phyloP scores from a whole-genome alignment of 768 basidiomycete genomes.

The Amanita fuliginea region DNA sequence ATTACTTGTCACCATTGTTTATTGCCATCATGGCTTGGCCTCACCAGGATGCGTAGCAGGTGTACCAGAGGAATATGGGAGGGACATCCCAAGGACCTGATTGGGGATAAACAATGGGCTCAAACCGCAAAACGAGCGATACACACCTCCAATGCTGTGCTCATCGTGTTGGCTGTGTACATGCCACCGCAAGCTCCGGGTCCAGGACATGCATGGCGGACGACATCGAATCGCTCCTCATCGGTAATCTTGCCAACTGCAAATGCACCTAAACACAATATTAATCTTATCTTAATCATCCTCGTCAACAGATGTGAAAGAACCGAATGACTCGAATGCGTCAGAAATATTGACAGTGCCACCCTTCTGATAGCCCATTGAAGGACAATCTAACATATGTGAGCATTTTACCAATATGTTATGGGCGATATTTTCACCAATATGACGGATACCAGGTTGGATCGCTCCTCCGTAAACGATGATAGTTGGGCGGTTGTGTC shows the following conservation, averaged over 20 bases:
- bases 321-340: constrained; percentile 78
- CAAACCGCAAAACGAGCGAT: neutral
- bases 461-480: constrained; percentile 86
- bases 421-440: constrained; percentile 26
- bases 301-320: neutral
- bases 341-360: constrained; percentile 78
- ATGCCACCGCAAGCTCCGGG: constrained; percentile 82
- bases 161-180: constrained; percentile 91
- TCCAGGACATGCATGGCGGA: constrained; percentile 78
- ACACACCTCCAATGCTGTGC: constrained; percentile 59
- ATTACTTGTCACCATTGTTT: neutral
- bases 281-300: neutral
- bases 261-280: constrained; percentile 46
- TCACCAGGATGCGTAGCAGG: constrained; percentile 65
- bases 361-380: constrained; percentile 69
- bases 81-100: constrained; percentile 67
- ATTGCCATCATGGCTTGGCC: constrained; percentile 1
- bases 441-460: constrained; percentile 59
- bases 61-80: constrained; percentile 73
- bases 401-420: neutral
- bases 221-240: constrained; percentile 75
- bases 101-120: neutral
- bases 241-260: constrained; percentile 68
- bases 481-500: constrained; percentile 82
- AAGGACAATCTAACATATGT: constrained; percentile 49